Conservation (phyloP, 768 basidiomycete genomes). For the Ramaria sp. region DNA sequence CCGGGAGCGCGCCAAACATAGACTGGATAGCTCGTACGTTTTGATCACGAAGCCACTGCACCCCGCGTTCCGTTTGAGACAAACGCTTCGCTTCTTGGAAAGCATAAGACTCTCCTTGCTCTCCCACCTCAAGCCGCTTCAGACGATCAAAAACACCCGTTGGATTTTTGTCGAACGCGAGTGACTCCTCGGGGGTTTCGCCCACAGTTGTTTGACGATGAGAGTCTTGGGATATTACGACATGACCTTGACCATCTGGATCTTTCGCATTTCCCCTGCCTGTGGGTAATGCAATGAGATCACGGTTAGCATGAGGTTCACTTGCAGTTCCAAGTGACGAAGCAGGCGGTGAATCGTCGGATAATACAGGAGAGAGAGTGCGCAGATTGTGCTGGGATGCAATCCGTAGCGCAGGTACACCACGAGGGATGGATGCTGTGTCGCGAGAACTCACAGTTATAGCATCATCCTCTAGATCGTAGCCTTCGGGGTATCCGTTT, state of each 20-base stretch:
- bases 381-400: not conserved
- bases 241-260: not conserved
- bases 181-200: not conserved
- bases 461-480: slow-evolving; percentile 57
- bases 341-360: slow-evolving; percentile 2
- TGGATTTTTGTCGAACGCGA: slow-evolving; percentile 26
- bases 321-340: not conserved
- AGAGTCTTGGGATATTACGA: not conserved
- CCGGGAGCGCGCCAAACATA: slow-evolving; percentile 46
- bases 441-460: slow-evolving; percentile 70
- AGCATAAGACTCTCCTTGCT: not conserved
- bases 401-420: not conserved
- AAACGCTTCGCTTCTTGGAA: slow-evolving; percentile 4
- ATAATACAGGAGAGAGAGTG: not conserved
- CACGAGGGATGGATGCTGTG: slow-evolving; percentile 20
- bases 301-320: not conserved
- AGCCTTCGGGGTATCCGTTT: slow-evolving; percentile 7
- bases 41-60: slow-evolving; percentile 78
- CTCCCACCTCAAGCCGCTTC: slow-evolving; percentile 34
- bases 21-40: slow-evolving; percentile 52
- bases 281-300: not conserved
- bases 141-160: slow-evolving; percentile 45
- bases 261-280: not conserved
- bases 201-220: not conserved
- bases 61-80: slow-evolving; percentile 55